These are phyloP conservation scores for Trichoderma sp. DNA, from an alignment of 2,329 filamentous ascomycete species.

Conservation along the genomic window DNA sequence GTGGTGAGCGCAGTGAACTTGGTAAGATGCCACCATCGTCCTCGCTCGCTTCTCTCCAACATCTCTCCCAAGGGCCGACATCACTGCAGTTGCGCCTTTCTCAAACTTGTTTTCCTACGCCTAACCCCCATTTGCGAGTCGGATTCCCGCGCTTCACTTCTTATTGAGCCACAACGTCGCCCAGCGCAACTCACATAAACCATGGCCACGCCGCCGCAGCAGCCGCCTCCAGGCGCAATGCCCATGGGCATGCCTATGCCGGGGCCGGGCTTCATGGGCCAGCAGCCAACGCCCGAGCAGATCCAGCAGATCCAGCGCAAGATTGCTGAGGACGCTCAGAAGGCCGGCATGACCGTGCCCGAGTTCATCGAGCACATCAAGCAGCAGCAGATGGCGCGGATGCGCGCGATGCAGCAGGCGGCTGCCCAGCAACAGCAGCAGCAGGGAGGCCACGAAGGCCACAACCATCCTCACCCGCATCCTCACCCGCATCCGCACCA, in stretches of 20 bases:
- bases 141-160: too few species aligned
- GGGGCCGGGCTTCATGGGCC: constrained; percentile 37
- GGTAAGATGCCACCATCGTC: constrained; percentile 22
- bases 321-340: constrained; percentile 78
- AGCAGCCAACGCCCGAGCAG: constrained; percentile 76
- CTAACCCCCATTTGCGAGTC: neutral
- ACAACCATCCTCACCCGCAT: constrained; percentile 37
- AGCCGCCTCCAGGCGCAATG: constrained; percentile 33
- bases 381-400: constrained; percentile 56
- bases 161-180: constrained; percentile 10
- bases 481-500: constrained; percentile 41
- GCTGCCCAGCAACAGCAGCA: constrained; percentile 37
- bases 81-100: constrained; percentile 8
- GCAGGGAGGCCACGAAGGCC: constrained; percentile 35
- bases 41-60: constrained; percentile 14
- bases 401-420: constrained; percentile 49
- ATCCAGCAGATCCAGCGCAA: constrained; percentile 82
- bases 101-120: constrained; percentile 27
- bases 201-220: constrained; percentile 39
- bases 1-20: constrained; percentile 17
- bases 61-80: neutral
- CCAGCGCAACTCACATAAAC: constrained; percentile 15
- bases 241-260: constrained; percentile 37
- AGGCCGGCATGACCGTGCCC: constrained; percentile 80
- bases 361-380: constrained; percentile 77